Conservation (phyloP, 139 green algal genomes). For the Astrephomene gubernaculifera region DNA sequence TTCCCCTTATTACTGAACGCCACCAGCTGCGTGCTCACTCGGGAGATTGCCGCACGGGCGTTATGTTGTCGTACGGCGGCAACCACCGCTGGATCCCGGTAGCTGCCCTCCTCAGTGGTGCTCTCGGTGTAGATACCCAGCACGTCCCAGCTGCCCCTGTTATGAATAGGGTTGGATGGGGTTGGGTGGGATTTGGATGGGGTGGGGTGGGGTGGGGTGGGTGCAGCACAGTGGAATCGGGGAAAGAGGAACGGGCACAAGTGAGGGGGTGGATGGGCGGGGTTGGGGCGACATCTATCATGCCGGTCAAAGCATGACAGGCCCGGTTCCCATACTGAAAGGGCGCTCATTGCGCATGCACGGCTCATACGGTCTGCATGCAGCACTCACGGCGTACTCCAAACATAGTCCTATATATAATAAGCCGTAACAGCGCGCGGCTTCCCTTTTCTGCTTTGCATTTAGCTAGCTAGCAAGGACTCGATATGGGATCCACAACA, state of each 20-base stretch:
- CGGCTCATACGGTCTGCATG: too few relatives aligned
- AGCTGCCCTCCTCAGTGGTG: conserved; percentile 11
- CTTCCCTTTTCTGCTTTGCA: not conserved
- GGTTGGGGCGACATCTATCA: not conserved
- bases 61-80: not conserved
- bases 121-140: conserved; percentile 48
- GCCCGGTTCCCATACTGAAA: too few relatives aligned
- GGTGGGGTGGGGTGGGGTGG: too few relatives aligned
- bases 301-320: not conserved
- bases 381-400: too few relatives aligned
- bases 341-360: too few relatives aligned
- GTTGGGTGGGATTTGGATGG: too few relatives aligned
- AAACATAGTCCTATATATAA: not conserved
- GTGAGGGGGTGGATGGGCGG: not conserved
- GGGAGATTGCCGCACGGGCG: not conserved
- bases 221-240: not conserved
- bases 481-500: not conserved
- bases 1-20: too few relatives aligned
- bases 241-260: not conserved
- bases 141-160: conserved; percentile 45
- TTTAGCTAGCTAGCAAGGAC: not conserved
- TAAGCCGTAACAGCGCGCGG: not conserved
- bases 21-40: too few relatives aligned
- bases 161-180: not conserved
- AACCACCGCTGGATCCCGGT: not conserved